Percentiles rank a stretch among this genome's conserved stretches.
Evolutionary conservation across 1,139 yeast species (phyloP).

Genomic region (Yamadazyma buinensis): DNA sequence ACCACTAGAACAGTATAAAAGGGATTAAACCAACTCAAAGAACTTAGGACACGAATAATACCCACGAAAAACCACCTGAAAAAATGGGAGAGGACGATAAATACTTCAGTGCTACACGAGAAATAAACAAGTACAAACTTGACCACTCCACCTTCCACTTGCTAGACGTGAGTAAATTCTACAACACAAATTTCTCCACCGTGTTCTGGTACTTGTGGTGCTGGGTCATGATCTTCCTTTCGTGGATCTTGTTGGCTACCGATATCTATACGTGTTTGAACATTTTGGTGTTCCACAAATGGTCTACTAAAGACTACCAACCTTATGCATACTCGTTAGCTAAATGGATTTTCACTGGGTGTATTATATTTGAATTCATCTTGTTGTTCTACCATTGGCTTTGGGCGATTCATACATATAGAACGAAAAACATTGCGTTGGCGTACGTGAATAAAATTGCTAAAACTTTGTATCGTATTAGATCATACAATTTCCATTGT

Average conservation of each 20-base stretch:
- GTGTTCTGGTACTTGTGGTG: conserved; percentile 50
- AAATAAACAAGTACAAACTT: conserved; percentile 31
- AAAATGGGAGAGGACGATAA: conserved; percentile 1
- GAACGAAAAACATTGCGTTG: conserved; percentile 63
- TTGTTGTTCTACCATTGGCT: conserved; percentile 56
- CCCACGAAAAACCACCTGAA: too few relatives aligned
- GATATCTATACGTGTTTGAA: conserved; percentile 81
- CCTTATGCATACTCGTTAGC: conserved; percentile 56
- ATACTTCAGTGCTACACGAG: conserved; percentile 19
- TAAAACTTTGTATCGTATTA: conserved; percentile 51
- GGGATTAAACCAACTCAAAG: too few relatives aligned
- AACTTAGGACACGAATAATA: too few relatives aligned
- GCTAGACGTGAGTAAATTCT: conserved; percentile 45
- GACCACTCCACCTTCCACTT: conserved; percentile 43
- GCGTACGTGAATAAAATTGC: conserved; percentile 70
- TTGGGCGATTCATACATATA: conserved; percentile 56
- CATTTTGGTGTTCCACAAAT: conserved; percentile 68
- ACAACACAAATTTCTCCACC: conserved; percentile 51
- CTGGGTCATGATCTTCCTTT: conserved; percentile 50
- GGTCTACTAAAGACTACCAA: conserved; percentile 62
- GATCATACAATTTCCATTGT: conserved; percentile 64
- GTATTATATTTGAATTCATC: conserved; percentile 71
- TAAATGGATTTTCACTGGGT: conserved; percentile 80
- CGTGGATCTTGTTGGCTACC: conserved; percentile 58
- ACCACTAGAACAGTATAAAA: too few relatives aligned